Base-by-base conservation (phyloP, 495 filamentous ascomycete species). In the Lasiosphaeriaceae sp. region DNA sequence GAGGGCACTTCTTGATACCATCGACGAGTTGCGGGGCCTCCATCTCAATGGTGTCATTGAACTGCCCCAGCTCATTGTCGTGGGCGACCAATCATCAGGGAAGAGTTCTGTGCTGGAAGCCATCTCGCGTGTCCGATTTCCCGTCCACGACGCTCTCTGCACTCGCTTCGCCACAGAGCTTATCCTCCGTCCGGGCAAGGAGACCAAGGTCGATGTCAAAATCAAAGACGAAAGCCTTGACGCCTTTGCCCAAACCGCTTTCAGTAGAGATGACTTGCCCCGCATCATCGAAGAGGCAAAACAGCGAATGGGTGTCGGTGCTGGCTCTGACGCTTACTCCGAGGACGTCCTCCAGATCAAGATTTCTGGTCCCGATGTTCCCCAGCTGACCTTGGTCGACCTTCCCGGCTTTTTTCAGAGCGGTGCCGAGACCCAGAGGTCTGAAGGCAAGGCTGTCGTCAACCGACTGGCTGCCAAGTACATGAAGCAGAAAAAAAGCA, bases 51-150 rank as follows among this genome's bases (percentile, higher is more conserved):
- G 74, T 45, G 74, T 81, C 56, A 61, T 86, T 23, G 69, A 73
- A 31, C 69, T 84, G 1, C 82, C 83, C 1, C 80, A 86, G 59
- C 69, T 87, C 16, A 75, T 85, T 23, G 84, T 87, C 5, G 83
- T 80, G 56, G 83, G 83, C 2, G 78, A 85, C 60, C 81, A 85
- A 55, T 83, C 77, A 0, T 71, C 75, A 16, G 83, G 83, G 11
- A 86, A 86, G 57, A 83, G 80, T 62, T 86, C 83, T 0, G 84
- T 88, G 2, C 74, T 88, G 0, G 83, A 86, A 52, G 83, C 81
- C 11, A 77, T 87, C 16, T 84, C 82, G 0, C 77, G 82, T 5
- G 73, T 86, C 16, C 68, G 73, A 0, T 85, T 88, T 52, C 81
- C 81, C 2, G 64, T 66, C 7, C 75, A 75, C 52, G 74, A 71